Percentiles rank a stretch among this genome's conserved stretches.
Conservation (phyloP, 1,284 basidiomycete species). For the Ustilago cynodontis region DNA sequence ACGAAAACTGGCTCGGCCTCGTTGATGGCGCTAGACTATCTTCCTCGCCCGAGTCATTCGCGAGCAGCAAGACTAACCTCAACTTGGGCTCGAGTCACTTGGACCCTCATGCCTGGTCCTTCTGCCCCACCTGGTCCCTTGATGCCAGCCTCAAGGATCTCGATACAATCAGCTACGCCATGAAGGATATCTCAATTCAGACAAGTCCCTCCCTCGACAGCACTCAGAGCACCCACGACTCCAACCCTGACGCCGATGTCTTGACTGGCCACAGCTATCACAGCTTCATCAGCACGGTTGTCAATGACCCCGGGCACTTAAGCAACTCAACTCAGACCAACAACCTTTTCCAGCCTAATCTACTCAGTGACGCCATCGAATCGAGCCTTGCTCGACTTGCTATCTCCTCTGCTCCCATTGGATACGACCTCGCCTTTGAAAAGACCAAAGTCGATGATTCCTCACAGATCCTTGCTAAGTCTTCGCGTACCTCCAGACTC, state of each 20-base stretch:
- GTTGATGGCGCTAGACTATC: neutral
- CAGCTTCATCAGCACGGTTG: neutral
- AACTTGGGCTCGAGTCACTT: neutral
- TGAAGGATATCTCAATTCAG: neutral
- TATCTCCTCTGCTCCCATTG: neutral
- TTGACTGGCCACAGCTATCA: neutral
- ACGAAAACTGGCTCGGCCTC: neutral
- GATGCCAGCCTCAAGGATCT: neutral
- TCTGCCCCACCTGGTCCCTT: neutral
- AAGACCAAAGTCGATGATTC: neutral
- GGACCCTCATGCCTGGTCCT: neutral
- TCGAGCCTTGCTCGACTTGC: neutral
- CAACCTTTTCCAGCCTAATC: neutral
- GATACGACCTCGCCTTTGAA: neutral
- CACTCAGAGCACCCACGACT: neutral
- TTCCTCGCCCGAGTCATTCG: slow-evolving; percentile 7
- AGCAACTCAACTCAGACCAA: neutral
- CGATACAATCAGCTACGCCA: neutral
- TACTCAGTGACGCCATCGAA: neutral
- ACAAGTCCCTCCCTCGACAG: slow-evolving; percentile 1
- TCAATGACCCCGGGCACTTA: neutral
- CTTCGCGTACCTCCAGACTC: slow-evolving; percentile 5
- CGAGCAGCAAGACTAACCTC: neutral
- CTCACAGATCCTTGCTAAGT: neutral
- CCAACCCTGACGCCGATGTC: neutral